Percentiles rank a stretch among this genome's conserved stretches.
Evolutionary conservation across 2,329 filamentous ascomycete genomes (phyloP).

Genomic region (Exophiala bonariae): DNA sequence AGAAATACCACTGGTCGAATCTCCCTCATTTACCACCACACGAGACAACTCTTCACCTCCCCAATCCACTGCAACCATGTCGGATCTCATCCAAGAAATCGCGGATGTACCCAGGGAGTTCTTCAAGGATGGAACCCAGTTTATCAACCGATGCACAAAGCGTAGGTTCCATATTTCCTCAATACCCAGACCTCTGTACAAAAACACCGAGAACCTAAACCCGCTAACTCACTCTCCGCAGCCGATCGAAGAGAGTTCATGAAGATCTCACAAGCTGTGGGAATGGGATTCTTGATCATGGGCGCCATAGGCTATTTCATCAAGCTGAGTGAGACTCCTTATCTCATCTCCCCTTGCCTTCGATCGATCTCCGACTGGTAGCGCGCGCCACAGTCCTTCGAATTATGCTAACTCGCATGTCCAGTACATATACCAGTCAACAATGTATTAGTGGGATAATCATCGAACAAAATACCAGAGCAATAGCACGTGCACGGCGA

Average conservation of each 20-base stretch:
- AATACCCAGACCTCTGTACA: background rate
- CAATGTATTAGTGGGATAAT: constrained; percentile 50
- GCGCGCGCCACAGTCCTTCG: too few species aligned
- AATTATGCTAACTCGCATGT: background rate
- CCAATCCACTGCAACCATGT: constrained; percentile 40
- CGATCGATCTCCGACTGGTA: too few species aligned
- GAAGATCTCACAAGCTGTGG: constrained; percentile 61
- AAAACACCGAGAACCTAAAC: constrained; percentile 21
- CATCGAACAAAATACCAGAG: background rate
- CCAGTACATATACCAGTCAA: constrained; percentile 53
- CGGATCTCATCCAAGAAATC: constrained; percentile 61
- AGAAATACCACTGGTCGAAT: too few species aligned
- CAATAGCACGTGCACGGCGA: too few species aligned
- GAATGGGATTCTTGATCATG: constrained; percentile 62
- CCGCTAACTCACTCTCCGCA: constrained; percentile 29
- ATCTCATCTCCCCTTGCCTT: too few species aligned
- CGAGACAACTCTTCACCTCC: too few species aligned
- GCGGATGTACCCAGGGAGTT: constrained; percentile 59
- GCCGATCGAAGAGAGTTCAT: constrained; percentile 61
- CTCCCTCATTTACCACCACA: too few species aligned
- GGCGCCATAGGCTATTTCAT: constrained; percentile 61
- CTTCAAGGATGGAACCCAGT: constrained; percentile 50
- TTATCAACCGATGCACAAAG: constrained; percentile 51
- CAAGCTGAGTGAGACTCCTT: constrained; percentile 56
- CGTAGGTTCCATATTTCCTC: constrained; percentile 36